These are phyloP conservation scores for Arctium lappa DNA, from an alignment of 129 eudicot species.

Conservation along the genomic window DNA sequence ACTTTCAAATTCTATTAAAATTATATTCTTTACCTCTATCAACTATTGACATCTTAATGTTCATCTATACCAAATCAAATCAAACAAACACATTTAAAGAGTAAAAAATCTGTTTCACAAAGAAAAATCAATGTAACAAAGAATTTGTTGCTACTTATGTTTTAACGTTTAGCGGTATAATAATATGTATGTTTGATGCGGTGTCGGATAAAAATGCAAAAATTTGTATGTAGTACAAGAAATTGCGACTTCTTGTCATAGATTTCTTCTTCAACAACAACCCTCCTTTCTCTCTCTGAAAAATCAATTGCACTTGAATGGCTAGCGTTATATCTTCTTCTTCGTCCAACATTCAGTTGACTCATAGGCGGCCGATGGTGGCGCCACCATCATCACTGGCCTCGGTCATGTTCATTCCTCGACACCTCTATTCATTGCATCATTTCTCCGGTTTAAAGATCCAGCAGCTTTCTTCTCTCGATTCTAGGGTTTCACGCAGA, in stretches of 20 bases:
- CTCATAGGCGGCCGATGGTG: not conserved
- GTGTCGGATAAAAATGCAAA: not conserved
- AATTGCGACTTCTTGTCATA: not conserved
- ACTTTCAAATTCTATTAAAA: too few species aligned
- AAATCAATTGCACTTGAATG: not conserved
- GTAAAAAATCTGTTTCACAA: too few species aligned
- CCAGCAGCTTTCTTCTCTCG: not conserved
- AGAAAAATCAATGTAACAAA: too few species aligned
- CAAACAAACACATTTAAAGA: too few species aligned
- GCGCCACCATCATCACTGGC: not conserved
- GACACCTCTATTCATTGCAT: not conserved
- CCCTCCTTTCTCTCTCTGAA: not conserved
- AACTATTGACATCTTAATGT: too few species aligned
- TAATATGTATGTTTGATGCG: not conserved
- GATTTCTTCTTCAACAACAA: not conserved
- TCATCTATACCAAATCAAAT: too few species aligned
- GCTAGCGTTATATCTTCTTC: constrained; percentile 18
- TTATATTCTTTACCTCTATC: too few species aligned
- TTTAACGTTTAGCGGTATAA: too few species aligned
- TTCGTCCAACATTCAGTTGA: constrained; percentile 1
- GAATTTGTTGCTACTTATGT: too few species aligned
- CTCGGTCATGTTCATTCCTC: not conserved
- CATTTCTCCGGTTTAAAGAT: constrained; percentile 13
- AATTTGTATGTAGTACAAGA: not conserved
- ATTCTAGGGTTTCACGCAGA: constrained; percentile 4